Conservation (phyloP, 768 basidiomycete species). For the Lactarius sp. region DNA sequence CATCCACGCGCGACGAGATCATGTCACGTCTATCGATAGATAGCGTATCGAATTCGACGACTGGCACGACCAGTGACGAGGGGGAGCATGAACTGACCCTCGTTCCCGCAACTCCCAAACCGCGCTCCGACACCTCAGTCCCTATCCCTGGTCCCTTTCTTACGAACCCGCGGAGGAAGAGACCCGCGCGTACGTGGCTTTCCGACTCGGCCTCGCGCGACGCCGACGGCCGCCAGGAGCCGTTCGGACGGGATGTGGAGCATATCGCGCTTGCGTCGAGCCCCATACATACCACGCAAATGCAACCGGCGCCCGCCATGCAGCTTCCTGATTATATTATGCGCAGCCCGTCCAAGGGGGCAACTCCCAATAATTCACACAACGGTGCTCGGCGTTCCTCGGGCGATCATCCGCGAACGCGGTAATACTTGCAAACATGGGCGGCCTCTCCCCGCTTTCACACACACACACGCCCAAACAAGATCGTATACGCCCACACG, state of each 20-base stretch:
- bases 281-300: slow-evolving; percentile 24
- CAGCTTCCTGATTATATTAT: slow-evolving; percentile 20
- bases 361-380: slow-evolving; percentile 5
- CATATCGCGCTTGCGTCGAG: slow-evolving; percentile 23
- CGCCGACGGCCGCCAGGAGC: background rate
- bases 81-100: slow-evolving; percentile 21
- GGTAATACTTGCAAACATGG: slow-evolving; percentile 3
- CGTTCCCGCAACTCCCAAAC: slow-evolving; percentile 19
- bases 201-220: slow-evolving; percentile 1
- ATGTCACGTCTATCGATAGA: slow-evolving; percentile 26
- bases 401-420: slow-evolving; percentile 9
- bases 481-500: background rate
- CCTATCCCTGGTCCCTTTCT: background rate
- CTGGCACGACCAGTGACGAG: slow-evolving; percentile 21
- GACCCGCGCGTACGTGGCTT: background rate
- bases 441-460: background rate
- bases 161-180: background rate
- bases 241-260: slow-evolving; percentile 7
- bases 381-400: slow-evolving; percentile 4
- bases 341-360: slow-evolving; percentile 6
- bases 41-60: slow-evolving; percentile 20
- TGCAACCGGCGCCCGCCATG: slow-evolving; percentile 24
- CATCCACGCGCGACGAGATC: slow-evolving; percentile 24
- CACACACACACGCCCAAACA: background rate
- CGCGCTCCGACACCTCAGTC: background rate